Evolutionary conservation across 1,139 yeast species (phyloP), one percentile per base, ranked within the genome.

Genomic region (Pichia sp.): DNA sequence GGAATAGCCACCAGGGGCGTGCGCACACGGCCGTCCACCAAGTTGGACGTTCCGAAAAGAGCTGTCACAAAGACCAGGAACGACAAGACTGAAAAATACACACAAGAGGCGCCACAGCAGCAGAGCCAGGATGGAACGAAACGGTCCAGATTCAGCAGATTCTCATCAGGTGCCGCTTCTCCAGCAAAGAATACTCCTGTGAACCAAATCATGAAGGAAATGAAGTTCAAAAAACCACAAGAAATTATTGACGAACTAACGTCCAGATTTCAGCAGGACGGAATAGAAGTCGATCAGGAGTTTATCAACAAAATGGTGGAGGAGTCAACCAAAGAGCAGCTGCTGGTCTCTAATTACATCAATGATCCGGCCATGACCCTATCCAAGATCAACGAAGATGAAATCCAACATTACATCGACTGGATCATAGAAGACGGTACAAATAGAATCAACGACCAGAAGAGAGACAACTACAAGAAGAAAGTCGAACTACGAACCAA

Each of bases 211-310:
- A 40, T 40, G 31, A 22, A 33, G 19, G 15, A 27, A 12, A 34
- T 39, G 43, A 24, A 40, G 12, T 44, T 38, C 34, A 60, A 58
- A 47, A 48, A 56, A 6, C 58, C 65, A 0, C 55, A 58, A 9
- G 52, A 54, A 34, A 62, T 63, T 12, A 57, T 53, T 34, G 36
- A 51, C 19, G 66, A 61, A 39, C 36, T 63, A 15, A 54, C 47
- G 31, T 44, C 38, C 15, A 50, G 49, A 33, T 62, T 63, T 36
- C 44, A 49, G 35, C 30, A 44, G 8, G 65, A 59, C 46, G 61
- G 62, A 1, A 37, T 62, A 17, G 67, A 63, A 14, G 52, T 56
- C 17, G 66, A 62, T 42, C 57, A 58, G 11, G 43, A 51, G 22
- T 62, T 63, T 51, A 61, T 56, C 4, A 54, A 59, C 22, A 38